Evolutionary conservation across 306 rosid genomes (phyloP), one percentile per base, ranked within the genome.

Genomic region (cucumber (Cucumis sativus)): DNA sequence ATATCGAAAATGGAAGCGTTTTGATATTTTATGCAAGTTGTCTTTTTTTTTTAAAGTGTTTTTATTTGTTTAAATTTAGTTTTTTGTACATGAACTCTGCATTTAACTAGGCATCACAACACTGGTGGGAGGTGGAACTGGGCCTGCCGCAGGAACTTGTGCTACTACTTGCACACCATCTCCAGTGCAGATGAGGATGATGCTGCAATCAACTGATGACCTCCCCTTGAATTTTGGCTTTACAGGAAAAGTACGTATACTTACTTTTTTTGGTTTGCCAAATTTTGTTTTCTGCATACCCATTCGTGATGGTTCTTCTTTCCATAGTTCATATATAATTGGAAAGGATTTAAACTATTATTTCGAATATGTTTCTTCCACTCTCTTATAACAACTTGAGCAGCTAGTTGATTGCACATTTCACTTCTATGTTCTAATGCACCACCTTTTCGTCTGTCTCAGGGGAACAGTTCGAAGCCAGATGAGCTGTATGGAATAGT

Each of bases 121-220:
- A 4, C 6, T 95, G 62, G 92, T 95, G 76, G 97, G 97, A 79
- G 98, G 99, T 77, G 99, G 97, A 87, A 92, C 97, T 7, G 98
- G 98, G 82, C 98, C 98, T 51, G 91, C 98, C 69, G 83, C 80
- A 10, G 98, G 98, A 79, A 92, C 97, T 54, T 79, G 97, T 71
- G 98, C 98, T 21, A 95, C 98, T 68, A 95, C 98, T 77, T 95
- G 98, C 81, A 95, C 98, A 28, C 92, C 98, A 10, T 86, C 96
- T 7, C 91, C 85, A n/a, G 33, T 54, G 78, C 97, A 90, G 20
- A 92, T 90, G 97, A 85, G 82, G 86, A 43, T 95, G 6, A 95
- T 95, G 98, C 86, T 95, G 72, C 97, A 89, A 86, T 80, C 98
- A 81, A 95, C 97, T 35, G 97, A 95, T 78, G 88, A 86, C 40